These are phyloP conservation scores for Pichia sp. DNA, from an alignment of 1,139 yeast genomes.

Conservation along the genomic window DNA sequence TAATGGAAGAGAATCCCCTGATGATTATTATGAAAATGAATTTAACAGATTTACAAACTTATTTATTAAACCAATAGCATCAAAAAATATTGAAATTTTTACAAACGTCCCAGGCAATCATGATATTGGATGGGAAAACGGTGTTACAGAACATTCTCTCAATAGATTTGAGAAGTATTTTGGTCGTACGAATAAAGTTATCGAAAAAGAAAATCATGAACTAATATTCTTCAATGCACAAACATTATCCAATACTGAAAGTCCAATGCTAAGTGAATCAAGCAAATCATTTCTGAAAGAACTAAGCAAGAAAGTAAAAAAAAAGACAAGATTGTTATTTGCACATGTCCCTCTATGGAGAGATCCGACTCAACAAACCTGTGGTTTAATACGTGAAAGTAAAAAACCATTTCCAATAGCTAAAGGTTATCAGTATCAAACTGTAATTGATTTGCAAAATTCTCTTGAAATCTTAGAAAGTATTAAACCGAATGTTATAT, in stretches of 20 bases:
- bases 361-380: slow-evolving; percentile 29
- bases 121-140: slow-evolving; percentile 50
- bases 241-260: slow-evolving; percentile 35
- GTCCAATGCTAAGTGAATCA: not conserved
- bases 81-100: slow-evolving; percentile 20
- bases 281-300: slow-evolving; percentile 31
- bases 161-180: slow-evolving; percentile 36
- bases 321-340: slow-evolving; percentile 32
- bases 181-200: slow-evolving; percentile 36
- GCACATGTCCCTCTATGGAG: slow-evolving; percentile 47
- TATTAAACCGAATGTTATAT: slow-evolving; percentile 38
- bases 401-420: slow-evolving; percentile 23
- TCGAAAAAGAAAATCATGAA: slow-evolving; percentile 37
- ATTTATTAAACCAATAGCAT: slow-evolving; percentile 27
- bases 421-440: slow-evolving; percentile 49
- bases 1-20: slow-evolving; percentile 42
- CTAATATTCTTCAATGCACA: slow-evolving; percentile 41
- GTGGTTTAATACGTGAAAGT: slow-evolving; percentile 44
- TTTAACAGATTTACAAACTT: slow-evolving; percentile 36
- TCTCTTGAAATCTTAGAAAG: slow-evolving; percentile 30
- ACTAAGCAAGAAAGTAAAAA: slow-evolving; percentile 12
- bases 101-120: slow-evolving; percentile 49
- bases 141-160: slow-evolving; percentile 36
- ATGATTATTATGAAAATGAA: slow-evolving; percentile 37
- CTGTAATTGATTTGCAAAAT: slow-evolving; percentile 34